Evolutionary conservation across 225 moss, liverwort and hornwort species (phyloP), one percentile per base, ranked within the genome.

Genomic region (Sphagnum tenellum): DNA sequence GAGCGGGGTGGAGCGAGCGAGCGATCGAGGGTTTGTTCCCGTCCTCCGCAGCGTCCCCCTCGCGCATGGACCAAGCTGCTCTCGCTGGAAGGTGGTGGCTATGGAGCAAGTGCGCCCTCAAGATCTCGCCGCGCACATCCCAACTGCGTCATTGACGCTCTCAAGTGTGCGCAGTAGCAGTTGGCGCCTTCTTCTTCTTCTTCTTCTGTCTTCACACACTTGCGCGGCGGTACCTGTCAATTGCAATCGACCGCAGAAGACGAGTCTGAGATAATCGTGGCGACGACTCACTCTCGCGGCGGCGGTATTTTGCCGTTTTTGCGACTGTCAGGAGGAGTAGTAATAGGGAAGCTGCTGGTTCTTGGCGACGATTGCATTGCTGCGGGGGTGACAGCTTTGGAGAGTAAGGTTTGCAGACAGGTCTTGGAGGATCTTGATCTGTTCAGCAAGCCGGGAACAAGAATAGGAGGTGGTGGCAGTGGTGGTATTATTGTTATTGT

Each of bases 351-450:
- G 29, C 29, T 29, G 29, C 29, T 29, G 29, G 29, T 29, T 29
- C 29, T 29, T 29, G 29, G 29, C 29, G 90, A 90, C 69, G 88
- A 90, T 71, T 86, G 88, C 55, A 90, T 90, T 52, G 79, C 83
- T 4, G 86, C 77, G 29, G 29, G 29, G 29, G 29, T 29, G 29
- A 29, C 1, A 29, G 29, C 29, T 29, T 29, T 29, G 46, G 88
- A 86, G 3, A 67, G 88, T 71, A 88, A 90, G 83, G 86, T 85
- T 67, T 70, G 88, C 69, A 86, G 88, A 56, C 75, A 71, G 66
- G 88, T 90, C 69, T 88, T 74, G 79, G 81, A 80, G 7, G 90
- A 86, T 79, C 81, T 90, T 67, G 90, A 88, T 66, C 74, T 90
- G 60, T 86, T 81, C 7, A 90, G 88, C 72, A 90, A 90, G 29